Conservation (phyloP, 805 yeast species). For the Ogataea henricii region DNA sequence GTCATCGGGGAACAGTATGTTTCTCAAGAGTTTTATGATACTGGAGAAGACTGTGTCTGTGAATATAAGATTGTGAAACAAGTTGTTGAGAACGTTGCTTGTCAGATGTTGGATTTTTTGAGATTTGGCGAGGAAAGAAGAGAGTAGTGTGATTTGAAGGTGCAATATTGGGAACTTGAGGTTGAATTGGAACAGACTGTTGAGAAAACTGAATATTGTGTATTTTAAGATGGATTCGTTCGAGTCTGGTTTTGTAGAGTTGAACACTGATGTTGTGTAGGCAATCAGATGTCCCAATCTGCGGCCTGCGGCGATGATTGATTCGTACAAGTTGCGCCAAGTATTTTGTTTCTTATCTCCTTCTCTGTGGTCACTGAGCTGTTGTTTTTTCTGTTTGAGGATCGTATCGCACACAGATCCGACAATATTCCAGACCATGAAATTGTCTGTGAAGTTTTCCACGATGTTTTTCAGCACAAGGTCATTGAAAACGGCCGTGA, state of each 20-base stretch:
- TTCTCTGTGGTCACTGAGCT: not conserved
- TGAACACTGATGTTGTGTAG: slow-evolving; percentile 32
- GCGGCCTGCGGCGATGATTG: slow-evolving; percentile 16
- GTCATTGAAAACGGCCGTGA: slow-evolving; percentile 44
- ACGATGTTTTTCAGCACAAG: slow-evolving; percentile 42
- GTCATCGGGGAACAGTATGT: slow-evolving; percentile 34
- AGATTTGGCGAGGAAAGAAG: slow-evolving; percentile 14
- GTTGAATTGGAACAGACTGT: slow-evolving; percentile 18
- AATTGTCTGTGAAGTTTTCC: slow-evolving; percentile 52
- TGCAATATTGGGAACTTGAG: slow-evolving; percentile 21
- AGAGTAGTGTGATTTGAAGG: slow-evolving; percentile 11
- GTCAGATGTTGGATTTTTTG: slow-evolving; percentile 26
- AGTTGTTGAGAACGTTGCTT: slow-evolving; percentile 29
- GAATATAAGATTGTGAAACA: slow-evolving; percentile 26
- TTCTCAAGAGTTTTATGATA: slow-evolving; percentile 23
- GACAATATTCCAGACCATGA: slow-evolving; percentile 49
- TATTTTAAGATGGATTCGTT: slow-evolving; percentile 18
- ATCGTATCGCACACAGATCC: slow-evolving; percentile 23
- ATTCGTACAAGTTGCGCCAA: slow-evolving; percentile 12
- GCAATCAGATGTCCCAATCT: slow-evolving; percentile 30
- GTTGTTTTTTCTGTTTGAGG: not conserved
- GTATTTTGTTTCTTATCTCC: not conserved
- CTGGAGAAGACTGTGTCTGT: slow-evolving; percentile 19
- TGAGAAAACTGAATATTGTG: slow-evolving; percentile 27
- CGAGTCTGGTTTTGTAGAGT: slow-evolving; percentile 14